Evolutionary conservation across 2,329 filamentous ascomycete species (phyloP).

Genomic region (Clarireedia hainanense): DNA sequence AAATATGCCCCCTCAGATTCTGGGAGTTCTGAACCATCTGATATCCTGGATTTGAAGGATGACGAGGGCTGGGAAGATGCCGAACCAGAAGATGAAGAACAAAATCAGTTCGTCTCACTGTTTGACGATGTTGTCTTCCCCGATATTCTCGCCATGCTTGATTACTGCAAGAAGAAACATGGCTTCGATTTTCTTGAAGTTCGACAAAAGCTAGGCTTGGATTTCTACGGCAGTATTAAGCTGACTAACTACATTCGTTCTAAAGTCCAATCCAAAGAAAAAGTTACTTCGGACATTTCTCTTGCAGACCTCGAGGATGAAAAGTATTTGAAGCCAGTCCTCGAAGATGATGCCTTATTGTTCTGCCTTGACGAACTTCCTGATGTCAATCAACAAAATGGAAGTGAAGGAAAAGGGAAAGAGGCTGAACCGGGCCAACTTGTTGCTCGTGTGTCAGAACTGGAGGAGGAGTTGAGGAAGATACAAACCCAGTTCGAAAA

Average conservation of each 20-base stretch:
- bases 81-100: slow-evolving; percentile 53
- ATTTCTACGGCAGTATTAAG: slow-evolving; percentile 67
- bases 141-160: slow-evolving; percentile 57
- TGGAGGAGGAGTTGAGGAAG: slow-evolving; percentile 32
- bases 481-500: slow-evolving; percentile 34
- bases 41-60: slow-evolving; percentile 33
- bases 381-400: slow-evolving; percentile 32
- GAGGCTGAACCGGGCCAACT: slow-evolving; percentile 21
- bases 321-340: slow-evolving; percentile 69
- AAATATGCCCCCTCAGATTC: slow-evolving; percentile 24
- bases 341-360: slow-evolving; percentile 84
- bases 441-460: slow-evolving; percentile 29
- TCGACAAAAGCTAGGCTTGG: slow-evolving; percentile 50
- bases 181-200: slow-evolving; percentile 59
- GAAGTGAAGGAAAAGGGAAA: slow-evolving; percentile 22
- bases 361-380: slow-evolving; percentile 78
- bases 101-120: slow-evolving; percentile 56
- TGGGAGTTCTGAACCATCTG: slow-evolving; percentile 33
- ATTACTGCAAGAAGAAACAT: slow-evolving; percentile 58
- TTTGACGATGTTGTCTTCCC: slow-evolving; percentile 60
- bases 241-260: slow-evolving; percentile 61
- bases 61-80: slow-evolving; percentile 50
- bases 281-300: slow-evolving; percentile 42
- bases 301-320: slow-evolving; percentile 65
- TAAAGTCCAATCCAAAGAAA: slow-evolving; percentile 38